Percentiles rank a stretch among this genome's conserved stretches.
These are phyloP conservation scores for Pseudocercospora musae DNA, from an alignment of 2,329 filamentous ascomycete species.

Conservation along the genomic window DNA sequence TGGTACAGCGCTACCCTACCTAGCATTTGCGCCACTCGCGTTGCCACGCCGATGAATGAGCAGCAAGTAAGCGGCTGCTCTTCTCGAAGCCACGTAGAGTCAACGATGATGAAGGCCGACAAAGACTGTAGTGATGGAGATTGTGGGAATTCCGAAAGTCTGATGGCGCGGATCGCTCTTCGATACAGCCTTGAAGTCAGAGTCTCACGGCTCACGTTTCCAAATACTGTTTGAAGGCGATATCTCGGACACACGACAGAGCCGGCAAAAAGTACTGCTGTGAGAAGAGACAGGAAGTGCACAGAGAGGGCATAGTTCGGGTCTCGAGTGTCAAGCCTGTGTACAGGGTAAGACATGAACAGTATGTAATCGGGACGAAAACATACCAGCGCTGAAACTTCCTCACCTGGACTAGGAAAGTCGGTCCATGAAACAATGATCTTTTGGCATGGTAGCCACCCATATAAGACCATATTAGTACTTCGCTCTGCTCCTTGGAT, in stretches of 20 bases:
- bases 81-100: constrained; percentile 40
- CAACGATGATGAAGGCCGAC: constrained; percentile 43
- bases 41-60: constrained; percentile 47
- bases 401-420: constrained; percentile 19
- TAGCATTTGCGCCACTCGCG: constrained; percentile 49
- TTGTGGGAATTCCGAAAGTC: constrained; percentile 39
- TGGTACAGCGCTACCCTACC: constrained; percentile 20
- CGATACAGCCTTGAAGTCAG: constrained; percentile 22
- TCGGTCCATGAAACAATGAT: constrained; percentile 18
- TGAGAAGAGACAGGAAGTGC: constrained; percentile 22
- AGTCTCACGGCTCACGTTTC: constrained; percentile 20
- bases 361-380: background rate
- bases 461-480: constrained; percentile 24
- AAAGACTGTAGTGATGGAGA: constrained; percentile 46
- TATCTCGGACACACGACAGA: constrained; percentile 24
- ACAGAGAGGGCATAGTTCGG: constrained; percentile 20
- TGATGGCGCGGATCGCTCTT: constrained; percentile 22
- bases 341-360: background rate
- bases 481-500: constrained; percentile 21
- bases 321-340: constrained; percentile 19
- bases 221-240: constrained; percentile 21
- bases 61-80: constrained; percentile 50
- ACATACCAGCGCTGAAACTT: constrained; percentile 23
- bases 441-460: constrained; percentile 24
- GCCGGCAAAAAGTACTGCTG: constrained; percentile 25